Conservation (phyloP, 176 grass and related monocot genomes). For the Dactylis glomerata region DNA sequence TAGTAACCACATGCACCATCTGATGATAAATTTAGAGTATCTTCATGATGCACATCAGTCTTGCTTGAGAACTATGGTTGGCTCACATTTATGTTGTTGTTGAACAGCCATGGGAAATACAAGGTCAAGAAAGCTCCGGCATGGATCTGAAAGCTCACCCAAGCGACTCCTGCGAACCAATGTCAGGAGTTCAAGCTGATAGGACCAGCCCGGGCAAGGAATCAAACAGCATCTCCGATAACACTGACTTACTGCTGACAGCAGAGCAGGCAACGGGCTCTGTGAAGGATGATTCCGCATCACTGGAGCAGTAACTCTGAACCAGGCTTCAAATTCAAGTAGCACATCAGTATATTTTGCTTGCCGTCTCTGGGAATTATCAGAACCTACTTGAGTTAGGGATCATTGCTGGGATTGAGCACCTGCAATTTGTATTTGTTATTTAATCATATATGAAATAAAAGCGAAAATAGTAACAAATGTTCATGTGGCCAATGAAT, state of each 20-base stretch:
- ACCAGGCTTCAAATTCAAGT: background rate
- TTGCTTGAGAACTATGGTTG: background rate
- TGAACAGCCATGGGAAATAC: conserved; percentile 57
- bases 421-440: background rate
- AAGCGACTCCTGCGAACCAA: background rate
- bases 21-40: background rate
- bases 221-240: background rate
- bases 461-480: background rate
- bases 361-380: background rate
- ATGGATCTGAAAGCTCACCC: conserved; percentile 25
- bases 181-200: background rate
- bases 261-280: background rate
- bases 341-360: background rate
- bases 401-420: background rate
- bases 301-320: background rate
- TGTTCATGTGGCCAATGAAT: background rate
- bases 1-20: no score
- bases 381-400: background rate
- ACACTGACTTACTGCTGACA: background rate
- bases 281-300: conserved; percentile 9
- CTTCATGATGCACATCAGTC: background rate
- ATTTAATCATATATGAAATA: background rate
- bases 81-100: conserved; percentile 24
- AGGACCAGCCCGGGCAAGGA: background rate
- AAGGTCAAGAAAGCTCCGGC: conserved; percentile 15